Evolutionary conservation across 768 basidiomycete species (phyloP).

Genomic region (Phylloporus sp.): DNA sequence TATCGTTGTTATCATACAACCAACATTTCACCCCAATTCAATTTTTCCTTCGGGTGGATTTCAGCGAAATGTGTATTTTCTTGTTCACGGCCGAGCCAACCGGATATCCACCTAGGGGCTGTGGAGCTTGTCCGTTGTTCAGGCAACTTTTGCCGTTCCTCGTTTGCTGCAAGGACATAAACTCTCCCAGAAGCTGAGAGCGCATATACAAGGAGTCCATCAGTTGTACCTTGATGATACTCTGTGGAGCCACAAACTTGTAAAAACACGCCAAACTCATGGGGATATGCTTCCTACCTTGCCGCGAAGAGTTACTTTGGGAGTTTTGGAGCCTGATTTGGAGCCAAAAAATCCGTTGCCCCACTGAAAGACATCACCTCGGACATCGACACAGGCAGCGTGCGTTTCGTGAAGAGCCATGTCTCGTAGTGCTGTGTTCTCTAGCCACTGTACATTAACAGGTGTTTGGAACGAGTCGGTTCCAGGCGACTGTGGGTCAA

Average conservation of each 20-base stretch:
- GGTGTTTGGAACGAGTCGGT: slow-evolving; percentile 48
- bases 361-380: slow-evolving; percentile 85
- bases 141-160: slow-evolving; percentile 43
- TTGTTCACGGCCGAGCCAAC: slow-evolving; percentile 53
- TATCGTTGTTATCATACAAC: slow-evolving; percentile 6
- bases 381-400: slow-evolving; percentile 73
- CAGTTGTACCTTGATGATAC: slow-evolving; percentile 61
- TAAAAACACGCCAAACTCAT: background rate
- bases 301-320: slow-evolving; percentile 55
- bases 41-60: slow-evolving; percentile 50
- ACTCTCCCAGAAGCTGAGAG: slow-evolving; percentile 75
- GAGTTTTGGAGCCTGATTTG: slow-evolving; percentile 29
- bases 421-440: slow-evolving; percentile 69
- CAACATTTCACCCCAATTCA: slow-evolving; percentile 68
- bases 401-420: slow-evolving; percentile 61
- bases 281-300: slow-evolving; percentile 43
- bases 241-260: slow-evolving; percentile 39
- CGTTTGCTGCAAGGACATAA: slow-evolving; percentile 59
- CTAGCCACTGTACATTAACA: slow-evolving; percentile 52
- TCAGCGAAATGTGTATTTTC: slow-evolving; percentile 55
- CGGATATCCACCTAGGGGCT: slow-evolving; percentile 57
- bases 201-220: slow-evolving; percentile 65
- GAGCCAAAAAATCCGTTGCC: slow-evolving; percentile 57
- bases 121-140: slow-evolving; percentile 40
- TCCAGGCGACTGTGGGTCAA: slow-evolving; percentile 38